phyloP scores from a whole-genome alignment of 176 grass and related monocot species.

The Areca catechu region DNA sequence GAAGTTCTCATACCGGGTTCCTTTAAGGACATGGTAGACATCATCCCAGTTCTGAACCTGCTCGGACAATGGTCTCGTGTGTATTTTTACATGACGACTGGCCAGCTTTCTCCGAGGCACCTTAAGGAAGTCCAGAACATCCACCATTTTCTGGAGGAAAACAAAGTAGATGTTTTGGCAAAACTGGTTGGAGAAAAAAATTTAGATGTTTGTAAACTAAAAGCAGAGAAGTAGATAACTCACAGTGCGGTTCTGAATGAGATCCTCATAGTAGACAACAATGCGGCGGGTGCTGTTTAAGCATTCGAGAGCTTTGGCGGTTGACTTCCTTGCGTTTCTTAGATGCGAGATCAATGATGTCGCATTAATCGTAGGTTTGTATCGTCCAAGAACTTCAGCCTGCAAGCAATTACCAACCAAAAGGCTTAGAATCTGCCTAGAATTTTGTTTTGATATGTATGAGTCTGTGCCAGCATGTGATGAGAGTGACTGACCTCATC shows the following conservation, averaged over 20 bases:
- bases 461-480: slow-evolving; percentile 7
- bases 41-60: slow-evolving; percentile 82
- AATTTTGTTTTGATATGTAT: neutral
- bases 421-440: slow-evolving; percentile 4
- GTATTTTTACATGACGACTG: slow-evolving; percentile 82
- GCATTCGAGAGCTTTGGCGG: slow-evolving; percentile 36
- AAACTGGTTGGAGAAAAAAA: neutral
- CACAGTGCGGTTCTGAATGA: slow-evolving; percentile 58
- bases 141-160: slow-evolving; percentile 48
- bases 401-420: slow-evolving; percentile 14
- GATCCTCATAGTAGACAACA: slow-evolving; percentile 66
- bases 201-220: neutral
- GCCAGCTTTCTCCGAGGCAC: slow-evolving; percentile 38
- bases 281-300: slow-evolving; percentile 52
- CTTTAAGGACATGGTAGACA: slow-evolving; percentile 50
- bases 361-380: slow-evolving; percentile 65
- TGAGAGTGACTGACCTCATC: slow-evolving; percentile 22
- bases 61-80: slow-evolving; percentile 43
- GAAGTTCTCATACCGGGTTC: slow-evolving; percentile 64
- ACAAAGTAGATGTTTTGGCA: neutral
- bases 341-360: slow-evolving; percentile 40
- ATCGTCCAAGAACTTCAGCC: slow-evolving; percentile 65
- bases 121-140: slow-evolving; percentile 66
- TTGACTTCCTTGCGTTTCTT: slow-evolving; percentile 36
- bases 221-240: slow-evolving; percentile 17